Evolutionary conservation across 1,139 yeast genomes (phyloP), one percentile per base, ranked within the genome.

Genomic region (Candida sanyaensis): DNA sequence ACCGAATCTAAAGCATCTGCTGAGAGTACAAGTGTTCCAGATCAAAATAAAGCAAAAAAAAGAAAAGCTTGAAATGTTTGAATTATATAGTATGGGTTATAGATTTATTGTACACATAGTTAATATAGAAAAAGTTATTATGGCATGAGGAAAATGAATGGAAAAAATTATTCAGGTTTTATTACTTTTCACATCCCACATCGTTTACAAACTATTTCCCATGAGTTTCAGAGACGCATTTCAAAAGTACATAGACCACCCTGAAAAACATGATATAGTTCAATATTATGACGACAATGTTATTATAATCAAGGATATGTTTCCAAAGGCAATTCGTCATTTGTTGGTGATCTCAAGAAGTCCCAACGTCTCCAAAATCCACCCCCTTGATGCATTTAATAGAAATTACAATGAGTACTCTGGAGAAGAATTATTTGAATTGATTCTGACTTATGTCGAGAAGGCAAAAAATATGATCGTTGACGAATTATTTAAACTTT

Each of bases 321-420:
- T 69, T 59, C 90, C 93, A 12, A 88, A 88, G 60, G 69, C 92
- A 1, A 56, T 68, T 12, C 68, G 80, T 26, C 96, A 88, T 60
- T 75, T 76, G 51, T 66, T 88, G 43, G 69, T 88, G 1, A 63
- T 88, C 29, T 92, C 95, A 1, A 68, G 84, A 49, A 68, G 72
- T 44, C 49, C 52, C 0, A 43, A 55, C 6, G 54, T 77, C 26
- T 75, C 87, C 3, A 62, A 56, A 21, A 49, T 56, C 17, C 80
- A 78, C 51, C 96, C 96, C 5, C 64, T 83, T 40, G 67, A 66
- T 21, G 88, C 78, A 1, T 77, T 87, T 50, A 57, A 56, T 34
- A 51, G 65, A 4, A 64, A 71, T 17, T 55, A 55, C 31, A 40
- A 43, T 4, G 50, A 50, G 2, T 50, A 41, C 37, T 26, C 55